phyloP scores from a whole-genome alignment of 1,284 basidiomycete genomes.

The Cryptococcus wingfieldii region DNA sequence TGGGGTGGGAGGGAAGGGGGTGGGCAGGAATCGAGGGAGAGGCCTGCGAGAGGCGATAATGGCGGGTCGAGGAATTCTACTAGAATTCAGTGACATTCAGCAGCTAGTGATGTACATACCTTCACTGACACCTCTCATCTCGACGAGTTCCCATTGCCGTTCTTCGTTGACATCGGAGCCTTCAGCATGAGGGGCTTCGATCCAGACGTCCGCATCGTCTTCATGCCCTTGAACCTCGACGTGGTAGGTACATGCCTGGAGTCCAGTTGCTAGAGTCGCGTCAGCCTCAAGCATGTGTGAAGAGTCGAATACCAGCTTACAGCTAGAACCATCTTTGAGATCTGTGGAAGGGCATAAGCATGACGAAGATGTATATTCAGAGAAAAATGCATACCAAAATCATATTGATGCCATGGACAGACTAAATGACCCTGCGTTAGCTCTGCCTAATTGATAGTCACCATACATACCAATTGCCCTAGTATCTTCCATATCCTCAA shows the following conservation, averaged over 20 bases:
- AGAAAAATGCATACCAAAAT: slow-evolving; percentile 23
- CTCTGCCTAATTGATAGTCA: neutral
- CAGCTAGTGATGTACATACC: slow-evolving; percentile 49
- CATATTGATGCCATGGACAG: slow-evolving; percentile 78
- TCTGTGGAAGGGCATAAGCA: slow-evolving; percentile 43
- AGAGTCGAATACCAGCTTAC: slow-evolving; percentile 57
- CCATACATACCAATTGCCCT: slow-evolving; percentile 28
- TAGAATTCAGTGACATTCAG: neutral
- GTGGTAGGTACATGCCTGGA: slow-evolving; percentile 70
- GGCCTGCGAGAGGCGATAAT: slow-evolving; percentile 37
- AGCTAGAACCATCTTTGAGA: slow-evolving; percentile 40
- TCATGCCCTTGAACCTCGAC: slow-evolving; percentile 56
- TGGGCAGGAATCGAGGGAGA: slow-evolving; percentile 13
- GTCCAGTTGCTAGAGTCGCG: slow-evolving; percentile 57
- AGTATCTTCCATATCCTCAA: slow-evolving; percentile 37
- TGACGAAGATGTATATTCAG: neutral
- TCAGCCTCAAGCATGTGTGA: neutral
- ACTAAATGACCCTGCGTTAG: slow-evolving; percentile 48
- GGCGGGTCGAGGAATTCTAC: slow-evolving; percentile 69
- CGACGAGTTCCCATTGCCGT: slow-evolving; percentile 64
- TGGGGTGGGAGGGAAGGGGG: slow-evolving; percentile 6
- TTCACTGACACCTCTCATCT: slow-evolving; percentile 75
- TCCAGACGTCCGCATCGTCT: slow-evolving; percentile 56
- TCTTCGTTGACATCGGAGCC: slow-evolving; percentile 18
- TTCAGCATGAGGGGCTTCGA: slow-evolving; percentile 59